phyloP scores from a whole-genome alignment of 805 yeast species.

The Hanseniaspora jakobsenii region DNA sequence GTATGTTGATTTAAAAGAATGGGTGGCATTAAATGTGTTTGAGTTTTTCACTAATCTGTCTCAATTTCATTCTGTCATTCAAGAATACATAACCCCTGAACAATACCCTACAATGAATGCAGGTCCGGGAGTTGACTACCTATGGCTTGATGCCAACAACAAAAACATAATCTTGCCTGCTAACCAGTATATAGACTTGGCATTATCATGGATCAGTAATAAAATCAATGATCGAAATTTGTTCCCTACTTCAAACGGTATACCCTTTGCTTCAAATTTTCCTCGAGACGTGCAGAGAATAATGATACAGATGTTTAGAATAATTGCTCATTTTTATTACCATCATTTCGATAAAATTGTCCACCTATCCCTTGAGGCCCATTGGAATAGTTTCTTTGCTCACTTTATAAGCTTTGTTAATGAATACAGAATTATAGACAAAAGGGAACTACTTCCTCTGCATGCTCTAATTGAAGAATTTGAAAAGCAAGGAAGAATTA shows the following conservation, averaged over 20 bases:
- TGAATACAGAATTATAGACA: slow-evolving; percentile 72
- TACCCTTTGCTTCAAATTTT: slow-evolving; percentile 80
- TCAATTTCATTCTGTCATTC: slow-evolving; percentile 79
- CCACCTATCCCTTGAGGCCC: slow-evolving; percentile 89
- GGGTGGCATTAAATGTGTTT: slow-evolving; percentile 88
- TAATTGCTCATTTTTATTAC: slow-evolving; percentile 88
- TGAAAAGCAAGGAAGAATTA: slow-evolving; percentile 77
- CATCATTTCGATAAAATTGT: slow-evolving; percentile 88
- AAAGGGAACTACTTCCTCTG: slow-evolving; percentile 68
- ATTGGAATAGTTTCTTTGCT: slow-evolving; percentile 94
- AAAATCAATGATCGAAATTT: slow-evolving; percentile 79
- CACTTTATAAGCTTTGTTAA: slow-evolving; percentile 80
- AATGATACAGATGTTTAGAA: slow-evolving; percentile 82
- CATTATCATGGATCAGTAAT: slow-evolving; percentile 76
- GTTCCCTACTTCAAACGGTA: slow-evolving; percentile 83
- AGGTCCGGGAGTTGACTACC: slow-evolving; percentile 79
- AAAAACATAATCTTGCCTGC: slow-evolving; percentile 85
- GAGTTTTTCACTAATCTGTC: slow-evolving; percentile 77
- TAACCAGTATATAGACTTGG: slow-evolving; percentile 80
- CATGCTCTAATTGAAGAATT: slow-evolving; percentile 62
- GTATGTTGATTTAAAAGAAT: slow-evolving; percentile 86
- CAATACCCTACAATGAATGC: slow-evolving; percentile 91
- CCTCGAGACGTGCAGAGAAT: slow-evolving; percentile 74
- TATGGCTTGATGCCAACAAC: slow-evolving; percentile 76
- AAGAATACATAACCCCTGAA: slow-evolving; percentile 84